Evolutionary conservation across 2,329 filamentous ascomycete genomes (phyloP), one percentile per base, ranked within the genome.

Genomic region (Scolecobasidium constrictum): DNA sequence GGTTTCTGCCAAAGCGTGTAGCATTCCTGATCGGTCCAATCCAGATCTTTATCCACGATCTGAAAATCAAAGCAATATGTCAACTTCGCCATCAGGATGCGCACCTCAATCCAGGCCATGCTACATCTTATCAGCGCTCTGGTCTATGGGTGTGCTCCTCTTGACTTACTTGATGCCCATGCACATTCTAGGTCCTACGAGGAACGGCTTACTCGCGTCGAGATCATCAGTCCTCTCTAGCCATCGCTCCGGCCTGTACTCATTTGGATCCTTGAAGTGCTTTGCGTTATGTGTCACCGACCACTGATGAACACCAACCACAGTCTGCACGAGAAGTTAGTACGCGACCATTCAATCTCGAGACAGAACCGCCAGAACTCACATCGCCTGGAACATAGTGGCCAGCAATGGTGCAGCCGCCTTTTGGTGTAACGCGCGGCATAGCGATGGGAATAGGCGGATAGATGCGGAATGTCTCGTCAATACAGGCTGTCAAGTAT

Each of bases 1-100:
- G 4, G 17, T 45, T 63, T 64, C 26, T 56, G 52, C 58, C 58
- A 63, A 4, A 62, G 42, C 26, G 47, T 49, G 44, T 52, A 61
- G 9, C 53, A 46, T 21, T 54, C 51, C 46, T 62, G 58, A 3
- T 46, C 42, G 4, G 38, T 20, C 49, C 47, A 49, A 15, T 46
- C 35, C 19, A 42, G 23, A 17, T 13, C 50, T 26, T 45, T 38
- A 9, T 52, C 42, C 7, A 52, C 45, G 20, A 61, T 46, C 45
- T 59, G 51, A 20, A 62, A 44, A 49, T 68, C 61, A 43, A 67
- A 68, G 1, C 52, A 51, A 50, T 53, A 67, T 3, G 66, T 21
- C 22, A 67, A 31, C 44, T 60, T 61, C 3, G 63, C 55, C 16
- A 68, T 45, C 2, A 63, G 57, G 3, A 67, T 33, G 3, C 56